Conservation (phyloP, 2,329 filamentous ascomycete species). For the Periconia sp. region DNA sequence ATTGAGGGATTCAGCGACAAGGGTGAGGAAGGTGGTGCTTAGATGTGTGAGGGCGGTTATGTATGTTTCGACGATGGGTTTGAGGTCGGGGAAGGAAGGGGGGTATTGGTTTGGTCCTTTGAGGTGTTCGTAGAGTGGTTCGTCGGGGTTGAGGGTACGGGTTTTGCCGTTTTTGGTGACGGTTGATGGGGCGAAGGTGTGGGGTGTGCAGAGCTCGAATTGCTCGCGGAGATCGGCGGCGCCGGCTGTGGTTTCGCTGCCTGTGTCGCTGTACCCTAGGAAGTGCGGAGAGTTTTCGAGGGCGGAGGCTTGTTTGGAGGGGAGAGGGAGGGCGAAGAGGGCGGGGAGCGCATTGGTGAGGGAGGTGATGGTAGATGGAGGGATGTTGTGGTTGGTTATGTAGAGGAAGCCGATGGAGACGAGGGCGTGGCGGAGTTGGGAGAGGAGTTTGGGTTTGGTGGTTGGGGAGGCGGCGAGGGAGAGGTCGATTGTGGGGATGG, state of each 20-base stretch:
- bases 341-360: conserved; percentile 34
- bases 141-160: neutral
- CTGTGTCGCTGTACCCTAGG: conserved; percentile 60
- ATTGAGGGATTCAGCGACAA: conserved; percentile 58
- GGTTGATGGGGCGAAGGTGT: conserved; percentile 50
- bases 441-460: conserved; percentile 42
- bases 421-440: conserved; percentile 50
- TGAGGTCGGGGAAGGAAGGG: neutral
- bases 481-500: conserved; percentile 54
- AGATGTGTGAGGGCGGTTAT: neutral
- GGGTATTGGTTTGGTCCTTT: conserved; percentile 44
- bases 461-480: conserved; percentile 42
- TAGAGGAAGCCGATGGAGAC: conserved; percentile 59
- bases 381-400: conserved; percentile 53
- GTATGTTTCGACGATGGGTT: neutral
- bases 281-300: conserved; percentile 60
- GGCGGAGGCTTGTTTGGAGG: conserved; percentile 10
- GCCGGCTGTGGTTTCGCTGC: conserved; percentile 59
- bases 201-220: conserved; percentile 51
- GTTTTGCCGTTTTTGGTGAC: conserved; percentile 29
- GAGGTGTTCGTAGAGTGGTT: neutral
- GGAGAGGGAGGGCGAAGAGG: conserved; percentile 9
- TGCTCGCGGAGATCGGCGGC: conserved; percentile 58
- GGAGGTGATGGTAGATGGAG: conserved; percentile 35
- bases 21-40: conserved; percentile 50